phyloP scores from a whole-genome alignment of 345 rosid genomes.

The Eucalyptus lansdowneana region DNA sequence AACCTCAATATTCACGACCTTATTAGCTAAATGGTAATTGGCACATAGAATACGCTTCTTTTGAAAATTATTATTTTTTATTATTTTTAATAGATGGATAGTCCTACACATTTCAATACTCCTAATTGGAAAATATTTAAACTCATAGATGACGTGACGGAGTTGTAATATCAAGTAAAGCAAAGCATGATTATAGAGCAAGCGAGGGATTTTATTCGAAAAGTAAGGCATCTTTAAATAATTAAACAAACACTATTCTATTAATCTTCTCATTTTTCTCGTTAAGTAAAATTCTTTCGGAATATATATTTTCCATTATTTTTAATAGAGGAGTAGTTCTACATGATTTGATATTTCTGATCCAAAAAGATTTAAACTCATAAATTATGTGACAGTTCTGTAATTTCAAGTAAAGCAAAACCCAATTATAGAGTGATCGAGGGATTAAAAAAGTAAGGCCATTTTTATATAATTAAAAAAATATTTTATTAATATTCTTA shows the following conservation, averaged over 20 bases:
- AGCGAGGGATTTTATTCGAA: neutral
- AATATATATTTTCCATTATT: too few relatives aligned
- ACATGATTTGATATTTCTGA: neutral
- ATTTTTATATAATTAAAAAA: too few relatives aligned
- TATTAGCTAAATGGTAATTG: neutral
- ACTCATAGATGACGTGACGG: neutral
- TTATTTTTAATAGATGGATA: neutral
- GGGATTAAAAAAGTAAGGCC: neutral
- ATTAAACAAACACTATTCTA: too few relatives aligned
- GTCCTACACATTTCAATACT: neutral
- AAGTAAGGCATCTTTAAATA: too few relatives aligned
- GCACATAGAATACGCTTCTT: accelerated
- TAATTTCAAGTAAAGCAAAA: neutral
- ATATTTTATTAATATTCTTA: too few relatives aligned
- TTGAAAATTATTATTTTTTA: too few relatives aligned
- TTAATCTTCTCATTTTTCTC: neutral
- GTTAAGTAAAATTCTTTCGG: neutral
- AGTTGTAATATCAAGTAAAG: neutral
- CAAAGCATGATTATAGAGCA: neutral
- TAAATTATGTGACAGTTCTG: neutral
- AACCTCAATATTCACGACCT: neutral
- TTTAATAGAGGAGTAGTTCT: neutral
- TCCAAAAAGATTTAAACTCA: neutral
- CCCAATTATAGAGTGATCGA: neutral
- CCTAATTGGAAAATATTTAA: neutral